Evolutionary conservation across 768 basidiomycete species (phyloP).

Genomic region (Russula olivacea): DNA sequence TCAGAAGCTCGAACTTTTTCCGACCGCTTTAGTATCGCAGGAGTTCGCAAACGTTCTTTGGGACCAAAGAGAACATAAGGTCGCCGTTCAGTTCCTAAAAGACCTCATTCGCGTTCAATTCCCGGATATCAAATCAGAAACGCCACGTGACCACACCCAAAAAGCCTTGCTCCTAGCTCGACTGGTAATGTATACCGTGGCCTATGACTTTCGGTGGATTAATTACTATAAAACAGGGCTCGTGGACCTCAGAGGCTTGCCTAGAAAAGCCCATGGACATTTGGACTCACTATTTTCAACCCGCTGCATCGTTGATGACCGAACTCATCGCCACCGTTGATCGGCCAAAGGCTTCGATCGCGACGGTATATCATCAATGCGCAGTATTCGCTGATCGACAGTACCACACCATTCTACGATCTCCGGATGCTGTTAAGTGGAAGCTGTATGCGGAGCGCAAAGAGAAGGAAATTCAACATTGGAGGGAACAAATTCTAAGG

Average conservation of each 20-base stretch:
- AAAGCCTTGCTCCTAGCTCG: conserved; percentile 51
- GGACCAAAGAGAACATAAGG: conserved; percentile 76
- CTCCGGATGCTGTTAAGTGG: conserved; percentile 63
- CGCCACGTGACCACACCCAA: conserved; percentile 5
- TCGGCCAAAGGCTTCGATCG: conserved; percentile 29
- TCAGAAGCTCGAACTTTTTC: conserved; percentile 47
- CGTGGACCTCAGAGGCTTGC: conserved; percentile 86
- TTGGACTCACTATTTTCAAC: conserved; percentile 59
- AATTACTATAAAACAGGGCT: conserved; percentile 48
- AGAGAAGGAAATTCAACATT: conserved; percentile 55
- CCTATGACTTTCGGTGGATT: background rate
- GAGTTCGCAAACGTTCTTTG: conserved; percentile 91
- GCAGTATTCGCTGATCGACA: conserved; percentile 89
- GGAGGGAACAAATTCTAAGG: conserved; percentile 36
- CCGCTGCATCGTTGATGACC: conserved; percentile 42
- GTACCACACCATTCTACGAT: conserved; percentile 62
- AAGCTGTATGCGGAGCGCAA: conserved; percentile 72
- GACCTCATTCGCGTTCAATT: conserved; percentile 32
- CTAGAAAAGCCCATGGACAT: conserved; percentile 74
- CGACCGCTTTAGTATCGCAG: conserved; percentile 53
- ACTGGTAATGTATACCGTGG: conserved; percentile 44
- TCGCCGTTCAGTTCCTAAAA: conserved; percentile 71
- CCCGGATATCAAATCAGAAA: conserved; percentile 15
- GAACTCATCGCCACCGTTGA: conserved; percentile 15
- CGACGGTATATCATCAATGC: conserved; percentile 69